Evolutionary conservation across 192 early-diverging fungal genomes (phyloP).

Genomic region (Tieghemiomyces parasiticus): DNA sequence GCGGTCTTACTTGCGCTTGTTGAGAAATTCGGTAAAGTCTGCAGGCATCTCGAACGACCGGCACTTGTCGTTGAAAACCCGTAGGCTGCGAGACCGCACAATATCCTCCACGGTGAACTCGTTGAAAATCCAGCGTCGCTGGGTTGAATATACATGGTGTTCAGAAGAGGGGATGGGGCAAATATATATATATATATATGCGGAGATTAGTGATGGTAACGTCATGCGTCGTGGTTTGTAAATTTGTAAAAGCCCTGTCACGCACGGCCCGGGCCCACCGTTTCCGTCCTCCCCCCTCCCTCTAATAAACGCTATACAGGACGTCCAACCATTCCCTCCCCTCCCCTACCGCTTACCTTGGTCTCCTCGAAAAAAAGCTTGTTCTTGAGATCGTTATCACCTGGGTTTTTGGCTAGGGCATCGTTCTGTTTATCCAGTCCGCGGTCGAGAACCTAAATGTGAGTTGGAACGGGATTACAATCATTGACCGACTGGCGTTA

Average conservation of each 20-base stretch:
- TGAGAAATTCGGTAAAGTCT: no score
- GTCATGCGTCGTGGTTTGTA: background rate
- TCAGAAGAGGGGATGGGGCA: no score
- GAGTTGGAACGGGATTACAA: constrained; percentile 1
- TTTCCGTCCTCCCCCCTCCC: no score
- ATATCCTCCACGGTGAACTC: constrained; percentile 57
- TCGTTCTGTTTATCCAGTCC: constrained; percentile 26
- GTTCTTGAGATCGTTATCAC: constrained; percentile 33
- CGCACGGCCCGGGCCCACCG: no score
- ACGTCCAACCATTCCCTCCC: no score
- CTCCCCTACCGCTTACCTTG: no score
- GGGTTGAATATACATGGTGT: no score
- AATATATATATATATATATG: no score
- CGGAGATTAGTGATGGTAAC: constrained; percentile 9
- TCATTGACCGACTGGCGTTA: constrained; percentile 9
- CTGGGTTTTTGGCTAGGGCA: constrained; percentile 34
- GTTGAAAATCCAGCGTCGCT: constrained; percentile 51
- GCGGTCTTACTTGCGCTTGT: no score
- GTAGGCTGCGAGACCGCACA: constrained; percentile 45
- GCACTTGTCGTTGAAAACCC: constrained; percentile 53
- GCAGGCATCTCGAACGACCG: no score
- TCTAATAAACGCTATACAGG: no score
- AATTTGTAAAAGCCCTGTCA: background rate
- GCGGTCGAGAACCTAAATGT: constrained; percentile 22
- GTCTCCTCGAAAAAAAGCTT: constrained; percentile 36